phyloP scores from a whole-genome alignment of 2,329 filamentous ascomycete genomes.

The Plectosphaerella plurivora region DNA sequence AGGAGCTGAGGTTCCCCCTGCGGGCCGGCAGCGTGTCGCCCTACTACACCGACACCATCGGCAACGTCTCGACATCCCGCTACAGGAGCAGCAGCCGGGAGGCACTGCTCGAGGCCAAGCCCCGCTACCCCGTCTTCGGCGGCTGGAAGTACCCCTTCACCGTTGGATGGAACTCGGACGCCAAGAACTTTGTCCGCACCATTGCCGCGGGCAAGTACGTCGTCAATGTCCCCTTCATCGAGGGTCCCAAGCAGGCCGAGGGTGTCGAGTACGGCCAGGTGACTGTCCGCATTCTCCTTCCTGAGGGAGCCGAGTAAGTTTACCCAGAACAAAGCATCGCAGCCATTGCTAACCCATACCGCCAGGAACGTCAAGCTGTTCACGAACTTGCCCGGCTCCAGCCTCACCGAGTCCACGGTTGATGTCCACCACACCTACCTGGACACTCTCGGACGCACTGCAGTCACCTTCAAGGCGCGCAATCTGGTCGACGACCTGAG shows the following conservation, averaged over 20 bases:
- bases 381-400: constrained; percentile 63
- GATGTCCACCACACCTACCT: constrained; percentile 83
- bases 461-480: constrained; percentile 71
- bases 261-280: constrained; percentile 83
- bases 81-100: constrained; percentile 77
- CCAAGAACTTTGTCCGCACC: constrained; percentile 70
- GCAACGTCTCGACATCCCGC: constrained; percentile 90
- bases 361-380: constrained; percentile 72
- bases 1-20: constrained; percentile 76
- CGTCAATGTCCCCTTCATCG: constrained; percentile 86
- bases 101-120: constrained; percentile 84
- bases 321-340: background rate
- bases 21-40: constrained; percentile 75
- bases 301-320: constrained; percentile 81
- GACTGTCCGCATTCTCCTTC: constrained; percentile 76
- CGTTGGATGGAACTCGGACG: constrained; percentile 89
- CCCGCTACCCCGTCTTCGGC: constrained; percentile 92
- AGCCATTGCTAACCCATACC: constrained; percentile 25
- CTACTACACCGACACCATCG: constrained; percentile 95
- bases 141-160: constrained; percentile 98
- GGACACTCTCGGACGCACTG: constrained; percentile 85
- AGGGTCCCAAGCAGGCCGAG: constrained; percentile 82
- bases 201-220: constrained; percentile 62
- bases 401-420: constrained; percentile 53
- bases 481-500: constrained; percentile 91